Percentiles rank a stretch among this genome's conserved stretches.
Conservation (phyloP, 2,329 filamentous ascomycete genomes). For the Blumeria hordei region DNA sequence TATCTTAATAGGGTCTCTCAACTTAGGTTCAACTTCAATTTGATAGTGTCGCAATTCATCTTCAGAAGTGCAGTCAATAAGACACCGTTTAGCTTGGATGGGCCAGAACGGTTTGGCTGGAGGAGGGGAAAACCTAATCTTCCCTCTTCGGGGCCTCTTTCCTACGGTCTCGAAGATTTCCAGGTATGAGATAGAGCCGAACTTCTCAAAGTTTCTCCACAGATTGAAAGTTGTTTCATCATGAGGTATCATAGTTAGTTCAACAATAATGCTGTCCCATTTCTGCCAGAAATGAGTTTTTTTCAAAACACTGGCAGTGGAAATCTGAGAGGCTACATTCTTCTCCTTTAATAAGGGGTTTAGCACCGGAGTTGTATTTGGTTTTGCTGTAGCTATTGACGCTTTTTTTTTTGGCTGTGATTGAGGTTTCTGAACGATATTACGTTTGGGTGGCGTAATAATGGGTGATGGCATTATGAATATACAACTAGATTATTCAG, state of each 20-base stretch:
- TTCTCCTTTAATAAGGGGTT: not conserved
- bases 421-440: no score
- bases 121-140: conserved; percentile 33
- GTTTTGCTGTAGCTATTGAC: not conserved
- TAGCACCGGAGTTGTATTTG: not conserved
- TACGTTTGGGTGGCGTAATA: no score
- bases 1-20: conserved; percentile 4
- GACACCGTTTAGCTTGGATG: not conserved
- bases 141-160: conserved; percentile 19
- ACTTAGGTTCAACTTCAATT: conserved; percentile 7
- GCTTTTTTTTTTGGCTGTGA: not conserved
- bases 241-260: conserved; percentile 13
- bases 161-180: conserved; percentile 27
- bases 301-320: not conserved
- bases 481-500: no score
- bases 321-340: not conserved
- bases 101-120: conserved; percentile 27
- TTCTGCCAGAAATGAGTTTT: conserved; percentile 13
- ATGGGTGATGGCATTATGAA: no score
- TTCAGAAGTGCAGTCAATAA: conserved; percentile 1
- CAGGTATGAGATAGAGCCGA: conserved; percentile 30
- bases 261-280: conserved; percentile 13
- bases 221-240: conserved; percentile 21
- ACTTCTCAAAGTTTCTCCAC: conserved; percentile 24
- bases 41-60: conserved; percentile 7